Conservation (phyloP, 371 early-diverging fungal genomes). For the Mortierella sp. region DNA sequence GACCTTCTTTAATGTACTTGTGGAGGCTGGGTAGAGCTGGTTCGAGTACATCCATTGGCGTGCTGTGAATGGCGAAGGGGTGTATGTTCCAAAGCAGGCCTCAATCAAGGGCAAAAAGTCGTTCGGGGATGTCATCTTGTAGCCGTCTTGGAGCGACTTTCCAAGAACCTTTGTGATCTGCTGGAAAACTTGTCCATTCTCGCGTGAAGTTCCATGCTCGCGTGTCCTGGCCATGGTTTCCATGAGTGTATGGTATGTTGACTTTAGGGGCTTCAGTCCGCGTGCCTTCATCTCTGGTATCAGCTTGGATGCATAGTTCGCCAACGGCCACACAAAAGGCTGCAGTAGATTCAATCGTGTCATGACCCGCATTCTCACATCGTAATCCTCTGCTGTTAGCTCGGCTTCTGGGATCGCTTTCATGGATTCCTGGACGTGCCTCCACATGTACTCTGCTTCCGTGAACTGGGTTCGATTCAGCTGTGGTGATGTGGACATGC, state of each 20-base stretch:
- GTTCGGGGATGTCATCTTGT: conserved; percentile 11
- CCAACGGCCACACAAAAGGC: conserved; percentile 18
- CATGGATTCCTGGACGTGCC: conserved; percentile 9
- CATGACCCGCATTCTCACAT: conserved; percentile 18
- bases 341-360: conserved; percentile 36
- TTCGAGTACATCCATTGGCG: conserved; percentile 48
- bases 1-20: conserved; percentile 14
- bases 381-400: conserved; percentile 35
- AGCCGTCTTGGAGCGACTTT: conserved; percentile 23
- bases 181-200: conserved; percentile 8
- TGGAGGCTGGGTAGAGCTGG: conserved; percentile 29
- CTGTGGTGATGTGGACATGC: conserved; percentile 29
- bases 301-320: conserved; percentile 4
- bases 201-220: conserved; percentile 25
- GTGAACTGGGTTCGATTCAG: conserved; percentile 20
- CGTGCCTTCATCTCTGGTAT: conserved; percentile 22
- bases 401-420: conserved; percentile 13
- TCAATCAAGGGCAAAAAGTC: conserved; percentile 45
- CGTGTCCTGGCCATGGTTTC: conserved; percentile 40
- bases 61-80: conserved; percentile 35
- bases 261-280: conserved; percentile 21
- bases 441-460: conserved; percentile 23
- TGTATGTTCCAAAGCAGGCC: conserved; percentile 41
- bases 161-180: conserved; percentile 32
- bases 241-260: conserved; percentile 38